phyloP scores from a whole-genome alignment of 139 green algal genomes.

The Haematococcus sp. region DNA sequence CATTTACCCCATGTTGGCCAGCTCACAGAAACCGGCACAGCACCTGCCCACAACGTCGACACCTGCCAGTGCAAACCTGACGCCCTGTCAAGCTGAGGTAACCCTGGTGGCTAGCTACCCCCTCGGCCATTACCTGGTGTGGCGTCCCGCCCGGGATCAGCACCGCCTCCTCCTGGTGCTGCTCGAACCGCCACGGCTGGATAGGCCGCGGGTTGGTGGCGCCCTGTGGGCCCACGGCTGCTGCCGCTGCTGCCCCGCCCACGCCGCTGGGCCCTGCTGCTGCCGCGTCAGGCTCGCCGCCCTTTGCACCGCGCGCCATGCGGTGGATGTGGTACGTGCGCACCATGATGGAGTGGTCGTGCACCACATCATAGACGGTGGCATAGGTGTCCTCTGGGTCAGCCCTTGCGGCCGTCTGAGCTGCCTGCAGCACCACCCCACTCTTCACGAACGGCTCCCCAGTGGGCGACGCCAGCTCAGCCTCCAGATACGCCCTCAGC shows the following conservation, averaged over 20 bases:
- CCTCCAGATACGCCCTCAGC: constrained; percentile 43
- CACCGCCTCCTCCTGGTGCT: constrained; percentile 81
- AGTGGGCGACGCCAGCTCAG: constrained; percentile 8
- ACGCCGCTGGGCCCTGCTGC: constrained; percentile 1
- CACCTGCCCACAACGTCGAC: too few relatives aligned
- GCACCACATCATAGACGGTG: not conserved
- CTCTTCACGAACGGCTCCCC: constrained; percentile 2
- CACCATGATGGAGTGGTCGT: constrained; percentile 24
- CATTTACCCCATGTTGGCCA: too few relatives aligned
- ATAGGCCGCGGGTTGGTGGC: constrained; percentile 39
- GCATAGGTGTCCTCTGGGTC: too few relatives aligned
- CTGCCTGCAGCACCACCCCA: too few relatives aligned
- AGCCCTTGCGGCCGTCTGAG: not conserved
- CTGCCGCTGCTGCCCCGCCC: constrained; percentile 8
- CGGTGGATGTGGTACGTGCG: not conserved
- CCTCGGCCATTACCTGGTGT: constrained; percentile 74
- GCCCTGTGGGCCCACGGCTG: not conserved
- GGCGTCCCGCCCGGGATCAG: constrained; percentile 86
- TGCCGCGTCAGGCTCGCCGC: not conserved
- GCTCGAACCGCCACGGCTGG: constrained; percentile 72
- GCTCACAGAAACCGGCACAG: too few relatives aligned
- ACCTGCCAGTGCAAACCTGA: too few relatives aligned
- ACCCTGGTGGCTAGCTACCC: not conserved
- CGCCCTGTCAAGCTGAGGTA: not conserved
- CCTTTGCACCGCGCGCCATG: too few relatives aligned